Conservation (phyloP, 129 eudicot species). For the Rutidosis leptorrhynchoides region DNA sequence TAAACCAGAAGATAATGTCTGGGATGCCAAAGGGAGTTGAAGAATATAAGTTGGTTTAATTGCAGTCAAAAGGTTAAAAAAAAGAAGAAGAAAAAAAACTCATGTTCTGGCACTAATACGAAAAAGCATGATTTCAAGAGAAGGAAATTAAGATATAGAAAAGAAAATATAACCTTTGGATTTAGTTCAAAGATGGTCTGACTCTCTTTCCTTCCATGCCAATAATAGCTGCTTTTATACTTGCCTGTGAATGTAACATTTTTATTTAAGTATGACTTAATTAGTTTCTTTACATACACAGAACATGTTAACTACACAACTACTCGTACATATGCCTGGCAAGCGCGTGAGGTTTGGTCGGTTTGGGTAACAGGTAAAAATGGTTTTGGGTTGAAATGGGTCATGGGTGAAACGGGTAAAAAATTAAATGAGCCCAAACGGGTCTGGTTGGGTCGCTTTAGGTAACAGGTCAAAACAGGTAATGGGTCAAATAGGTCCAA, state of each 20-base stretch:
- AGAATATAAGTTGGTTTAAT: constrained; percentile 11
- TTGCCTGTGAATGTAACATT: constrained; percentile 49
- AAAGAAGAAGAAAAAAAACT: too few species aligned
- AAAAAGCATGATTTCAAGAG: constrained; percentile 17
- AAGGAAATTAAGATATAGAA: neutral
- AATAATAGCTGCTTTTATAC: constrained; percentile 58
- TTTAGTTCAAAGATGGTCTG: constrained; percentile 73
- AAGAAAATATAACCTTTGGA: constrained; percentile 63
- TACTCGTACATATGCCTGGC: too few species aligned
- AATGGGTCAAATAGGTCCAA: too few species aligned
- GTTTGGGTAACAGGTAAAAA: too few species aligned
- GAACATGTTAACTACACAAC: neutral
- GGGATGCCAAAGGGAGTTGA: constrained; percentile 23
- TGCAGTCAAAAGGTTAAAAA: neutral
- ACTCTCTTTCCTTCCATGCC: constrained; percentile 96
- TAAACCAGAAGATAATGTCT: constrained; percentile 94
- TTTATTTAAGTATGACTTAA: too few species aligned
- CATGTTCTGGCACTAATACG: constrained; percentile 3
- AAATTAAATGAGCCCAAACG: too few species aligned
- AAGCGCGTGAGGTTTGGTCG: too few species aligned
- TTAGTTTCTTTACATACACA: neutral
- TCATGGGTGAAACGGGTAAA: too few species aligned
- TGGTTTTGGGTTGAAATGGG: too few species aligned
- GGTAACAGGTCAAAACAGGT: too few species aligned
- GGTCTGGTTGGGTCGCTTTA: too few species aligned